phyloP scores from a whole-genome alignment of 371 early-diverging fungal genomes.

The Mucor saturninus region DNA sequence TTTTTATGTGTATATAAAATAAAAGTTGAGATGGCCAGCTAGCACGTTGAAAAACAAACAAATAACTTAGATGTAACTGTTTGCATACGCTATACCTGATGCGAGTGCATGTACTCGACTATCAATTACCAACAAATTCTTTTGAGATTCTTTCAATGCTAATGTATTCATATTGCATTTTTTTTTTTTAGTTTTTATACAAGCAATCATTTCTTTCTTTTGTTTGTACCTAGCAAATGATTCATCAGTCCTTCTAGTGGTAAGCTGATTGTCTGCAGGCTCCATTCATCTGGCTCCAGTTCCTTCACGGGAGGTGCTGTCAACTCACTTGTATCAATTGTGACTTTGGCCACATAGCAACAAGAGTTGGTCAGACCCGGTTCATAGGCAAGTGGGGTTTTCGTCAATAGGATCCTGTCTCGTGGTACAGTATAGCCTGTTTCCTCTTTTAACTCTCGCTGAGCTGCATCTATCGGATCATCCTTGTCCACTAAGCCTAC shows the following conservation, averaged over 20 bases:
- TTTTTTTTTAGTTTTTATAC: too few relatives aligned
- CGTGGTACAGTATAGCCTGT: conserved; percentile 51
- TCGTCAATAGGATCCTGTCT: conserved; percentile 6
- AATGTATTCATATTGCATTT: background rate
- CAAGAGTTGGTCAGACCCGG: conserved; percentile 65
- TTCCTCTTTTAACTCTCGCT: conserved; percentile 66
- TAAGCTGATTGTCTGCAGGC: conserved; percentile 48
- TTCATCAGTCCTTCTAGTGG: conserved; percentile 43
- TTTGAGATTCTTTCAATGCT: conserved; percentile 20
- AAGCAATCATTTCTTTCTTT: background rate
- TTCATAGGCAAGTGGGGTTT: conserved; percentile 56
- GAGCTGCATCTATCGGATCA: conserved; percentile 47
- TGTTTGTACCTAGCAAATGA: conserved; percentile 40
- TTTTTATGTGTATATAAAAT: too few relatives aligned
- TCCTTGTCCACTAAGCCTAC: conserved; percentile 58
- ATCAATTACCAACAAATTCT: conserved; percentile 24
- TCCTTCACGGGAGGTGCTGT: conserved; percentile 21
- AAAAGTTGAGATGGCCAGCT: too few relatives aligned
- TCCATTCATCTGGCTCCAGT: conserved; percentile 63
- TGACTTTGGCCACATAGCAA: conserved; percentile 49
- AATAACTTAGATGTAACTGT: background rate
- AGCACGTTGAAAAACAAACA: background rate
- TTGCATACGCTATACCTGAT: conserved; percentile 21
- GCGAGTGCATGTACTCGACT: conserved; percentile 31
- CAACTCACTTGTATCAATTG: conserved; percentile 25